phyloP scores from a whole-genome alignment of 208 protist genomes.

The Naegleria lovaniensis region DNA sequence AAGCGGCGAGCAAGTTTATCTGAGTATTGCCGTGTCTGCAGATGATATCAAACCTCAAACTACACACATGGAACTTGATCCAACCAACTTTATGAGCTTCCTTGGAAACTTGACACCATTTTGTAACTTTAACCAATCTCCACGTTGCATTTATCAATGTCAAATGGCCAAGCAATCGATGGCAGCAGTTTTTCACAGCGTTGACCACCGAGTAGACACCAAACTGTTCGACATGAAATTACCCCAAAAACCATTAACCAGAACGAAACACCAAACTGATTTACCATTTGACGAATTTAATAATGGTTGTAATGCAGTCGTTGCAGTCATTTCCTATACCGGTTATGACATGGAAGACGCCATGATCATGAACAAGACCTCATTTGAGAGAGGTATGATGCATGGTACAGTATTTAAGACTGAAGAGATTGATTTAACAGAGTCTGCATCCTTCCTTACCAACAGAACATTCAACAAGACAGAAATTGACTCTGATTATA shows the following conservation, averaged over 20 bases:
- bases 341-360: conserved; percentile 99
- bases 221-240: conserved; percentile 95
- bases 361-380: conserved; percentile 97
- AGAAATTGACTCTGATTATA: not conserved
- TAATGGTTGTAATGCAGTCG: conserved; percentile 95
- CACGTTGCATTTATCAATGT: conserved; percentile 99
- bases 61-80: conserved; percentile 87
- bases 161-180: conserved; percentile 99
- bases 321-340: conserved; percentile 98
- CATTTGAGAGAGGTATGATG: conserved; percentile 93
- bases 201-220: conserved; percentile 89
- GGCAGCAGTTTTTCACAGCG: conserved; percentile 85
- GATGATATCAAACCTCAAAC: conserved; percentile 62
- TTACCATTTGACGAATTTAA: conserved; percentile 94
- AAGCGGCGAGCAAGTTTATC: conserved; percentile 94
- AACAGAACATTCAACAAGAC: not conserved
- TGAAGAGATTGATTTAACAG: conserved; percentile 48
- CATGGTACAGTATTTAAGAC: conserved; percentile 87
- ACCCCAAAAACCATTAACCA: conserved; percentile 92
- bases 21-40: conserved; percentile 84
- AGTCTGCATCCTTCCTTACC: not conserved
- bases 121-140: conserved; percentile 99
- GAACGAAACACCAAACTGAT: conserved; percentile 75
- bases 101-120: conserved; percentile 97
- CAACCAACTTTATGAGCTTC: conserved; percentile 89